Conservation (phyloP, 2,329 filamentous ascomycete genomes). For the Diaporthe eres region DNA sequence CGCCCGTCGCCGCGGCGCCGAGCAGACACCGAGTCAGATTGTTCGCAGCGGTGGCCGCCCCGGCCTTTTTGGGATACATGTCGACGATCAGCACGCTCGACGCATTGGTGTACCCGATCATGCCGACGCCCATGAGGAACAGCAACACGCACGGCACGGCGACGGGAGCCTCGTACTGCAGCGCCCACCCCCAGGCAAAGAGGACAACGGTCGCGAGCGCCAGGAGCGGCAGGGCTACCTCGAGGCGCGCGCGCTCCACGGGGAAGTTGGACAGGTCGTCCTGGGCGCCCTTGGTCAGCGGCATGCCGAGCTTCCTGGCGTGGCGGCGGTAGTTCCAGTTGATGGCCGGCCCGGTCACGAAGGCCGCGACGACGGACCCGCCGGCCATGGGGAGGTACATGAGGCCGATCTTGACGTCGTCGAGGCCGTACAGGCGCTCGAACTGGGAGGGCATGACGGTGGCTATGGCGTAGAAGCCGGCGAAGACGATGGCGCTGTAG, state of each 20-base stretch:
- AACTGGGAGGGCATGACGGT: constrained; percentile 61
- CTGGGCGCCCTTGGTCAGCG: constrained; percentile 66
- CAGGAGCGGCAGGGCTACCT: constrained; percentile 65
- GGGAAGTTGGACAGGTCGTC: constrained; percentile 64
- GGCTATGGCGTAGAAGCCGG: constrained; percentile 64
- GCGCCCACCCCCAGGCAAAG: constrained; percentile 66
- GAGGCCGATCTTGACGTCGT: constrained; percentile 67
- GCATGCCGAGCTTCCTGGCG: constrained; percentile 65
- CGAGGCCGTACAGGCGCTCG: constrained; percentile 69
- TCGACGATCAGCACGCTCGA: constrained; percentile 69
- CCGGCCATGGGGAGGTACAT: constrained; percentile 66
- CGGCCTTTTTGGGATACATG: constrained; percentile 65
- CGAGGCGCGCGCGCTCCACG: constrained; percentile 65
- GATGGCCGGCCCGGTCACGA: constrained; percentile 67
- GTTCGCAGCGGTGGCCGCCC: constrained; percentile 68
- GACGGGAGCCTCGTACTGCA: constrained; percentile 58
- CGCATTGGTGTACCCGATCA: constrained; percentile 69
- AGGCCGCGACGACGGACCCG: constrained; percentile 63
- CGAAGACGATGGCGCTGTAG: constrained; percentile 61
- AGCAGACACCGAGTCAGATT: constrained; percentile 70
- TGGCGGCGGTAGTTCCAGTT: constrained; percentile 79
- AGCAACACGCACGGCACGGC: constrained; percentile 63
- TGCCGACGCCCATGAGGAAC: constrained; percentile 61
- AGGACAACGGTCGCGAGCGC: constrained; percentile 63
- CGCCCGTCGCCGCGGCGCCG: constrained; percentile 66